Conservation (phyloP, 2,329 filamentous ascomycete species). For the Westerdykella aurantiaca region DNA sequence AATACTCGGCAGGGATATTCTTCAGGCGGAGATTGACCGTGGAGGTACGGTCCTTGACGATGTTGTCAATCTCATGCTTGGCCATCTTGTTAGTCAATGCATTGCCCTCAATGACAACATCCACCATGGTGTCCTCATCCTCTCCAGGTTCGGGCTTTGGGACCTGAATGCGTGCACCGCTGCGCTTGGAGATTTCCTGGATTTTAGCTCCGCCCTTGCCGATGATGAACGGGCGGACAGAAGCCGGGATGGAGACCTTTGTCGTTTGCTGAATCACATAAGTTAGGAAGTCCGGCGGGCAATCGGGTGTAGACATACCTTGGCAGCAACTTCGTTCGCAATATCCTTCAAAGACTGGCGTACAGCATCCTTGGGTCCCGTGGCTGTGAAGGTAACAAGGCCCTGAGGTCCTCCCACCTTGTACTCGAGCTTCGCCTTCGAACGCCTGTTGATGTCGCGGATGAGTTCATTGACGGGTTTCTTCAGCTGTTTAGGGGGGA, state of each 20-base stretch:
- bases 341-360: slow-evolving; percentile 86
- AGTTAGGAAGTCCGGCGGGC: slow-evolving; percentile 2
- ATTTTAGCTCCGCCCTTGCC: slow-evolving; percentile 87
- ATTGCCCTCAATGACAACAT: slow-evolving; percentile 87
- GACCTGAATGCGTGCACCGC: slow-evolving; percentile 84
- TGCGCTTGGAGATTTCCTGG: slow-evolving; percentile 81
- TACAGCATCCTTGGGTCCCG: slow-evolving; percentile 75
- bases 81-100: slow-evolving; percentile 80
- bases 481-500: slow-evolving; percentile 71
- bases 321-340: slow-evolving; percentile 78
- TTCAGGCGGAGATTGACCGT: slow-evolving; percentile 76
- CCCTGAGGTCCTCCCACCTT: slow-evolving; percentile 61
- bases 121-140: slow-evolving; percentile 69
- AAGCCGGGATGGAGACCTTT: slow-evolving; percentile 74
- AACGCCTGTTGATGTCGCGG: slow-evolving; percentile 87
- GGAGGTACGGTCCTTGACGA: slow-evolving; percentile 78
- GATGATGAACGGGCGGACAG: slow-evolving; percentile 83
- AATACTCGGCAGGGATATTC: slow-evolving; percentile 84
- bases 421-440: slow-evolving; percentile 78
- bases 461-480: slow-evolving; percentile 79
- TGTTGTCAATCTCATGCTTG: slow-evolving; percentile 74
- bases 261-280: slow-evolving; percentile 52
- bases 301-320: slow-evolving; percentile 49
- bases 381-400: slow-evolving; percentile 74
- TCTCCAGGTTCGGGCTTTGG: slow-evolving; percentile 79